phyloP scores from a whole-genome alignment of 768 basidiomycete genomes.

The Boletus sp. region DNA sequence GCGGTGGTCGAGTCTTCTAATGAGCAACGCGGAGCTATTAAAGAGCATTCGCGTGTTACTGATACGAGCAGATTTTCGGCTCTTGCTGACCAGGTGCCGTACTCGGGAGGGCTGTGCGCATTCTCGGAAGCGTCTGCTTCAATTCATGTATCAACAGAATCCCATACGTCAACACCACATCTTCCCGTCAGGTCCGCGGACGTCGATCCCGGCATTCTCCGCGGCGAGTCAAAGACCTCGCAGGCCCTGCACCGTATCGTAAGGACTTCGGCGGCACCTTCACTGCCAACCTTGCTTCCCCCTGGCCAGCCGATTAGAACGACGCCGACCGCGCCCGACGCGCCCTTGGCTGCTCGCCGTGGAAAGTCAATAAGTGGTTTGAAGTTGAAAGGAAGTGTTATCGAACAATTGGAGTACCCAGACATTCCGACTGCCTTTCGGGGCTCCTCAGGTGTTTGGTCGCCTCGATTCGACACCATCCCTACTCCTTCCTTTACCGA shows the following conservation, averaged over 20 bases:
- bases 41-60: neutral
- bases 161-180: neutral
- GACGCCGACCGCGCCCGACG: constrained; percentile 6
- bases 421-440: constrained; percentile 43
- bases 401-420: constrained; percentile 33
- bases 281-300: neutral
- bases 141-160: neutral
- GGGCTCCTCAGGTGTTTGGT: constrained; percentile 34
- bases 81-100: neutral
- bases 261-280: neutral
- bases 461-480: constrained; percentile 26
- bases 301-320: neutral
- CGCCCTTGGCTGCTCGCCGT: constrained; percentile 38
- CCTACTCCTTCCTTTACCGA: constrained; percentile 23
- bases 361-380: constrained; percentile 34
- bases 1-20: constrained; percentile 6
- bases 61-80: neutral
- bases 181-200: constrained; percentile 9
- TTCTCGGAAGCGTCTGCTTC: constrained; percentile 2
- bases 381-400: constrained; percentile 17
- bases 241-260: neutral
- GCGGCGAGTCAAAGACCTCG: constrained; percentile 5
- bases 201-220: neutral
- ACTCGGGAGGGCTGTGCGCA: constrained; percentile 1
- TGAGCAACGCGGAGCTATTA: constrained; percentile 1